These are phyloP conservation scores for Papiliotrema flavescens DNA, from an alignment of 1,284 basidiomycete species.

Conservation along the genomic window DNA sequence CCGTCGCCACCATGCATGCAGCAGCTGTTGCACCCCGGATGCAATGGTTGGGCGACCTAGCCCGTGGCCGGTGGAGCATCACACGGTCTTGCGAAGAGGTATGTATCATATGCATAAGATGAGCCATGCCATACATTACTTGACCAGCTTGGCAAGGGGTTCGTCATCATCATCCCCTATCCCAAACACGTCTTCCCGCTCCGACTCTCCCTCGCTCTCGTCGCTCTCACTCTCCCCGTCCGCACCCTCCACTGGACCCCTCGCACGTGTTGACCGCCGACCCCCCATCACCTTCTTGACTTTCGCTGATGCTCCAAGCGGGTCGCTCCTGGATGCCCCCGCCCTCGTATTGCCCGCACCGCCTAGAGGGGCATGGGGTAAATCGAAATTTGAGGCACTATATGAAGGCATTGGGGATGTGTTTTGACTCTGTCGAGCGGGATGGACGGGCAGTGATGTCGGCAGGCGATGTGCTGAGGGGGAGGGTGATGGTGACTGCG, in stretches of 20 bases:
- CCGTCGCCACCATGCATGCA: too few relatives aligned
- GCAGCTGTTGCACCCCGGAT: too few relatives aligned
- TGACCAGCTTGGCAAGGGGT: neutral
- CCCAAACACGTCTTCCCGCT: neutral
- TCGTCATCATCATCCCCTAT: slow-evolving; percentile 5
- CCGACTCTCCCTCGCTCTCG: neutral
- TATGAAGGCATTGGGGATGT: neutral
- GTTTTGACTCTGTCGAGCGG: neutral
- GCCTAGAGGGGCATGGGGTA: neutral
- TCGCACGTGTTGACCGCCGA: neutral
- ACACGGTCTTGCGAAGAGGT: too few relatives aligned
- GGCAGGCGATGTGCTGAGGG: too few relatives aligned
- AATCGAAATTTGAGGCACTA: neutral
- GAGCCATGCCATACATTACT: neutral
- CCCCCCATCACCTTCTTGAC: neutral
- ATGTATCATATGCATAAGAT: too few relatives aligned
- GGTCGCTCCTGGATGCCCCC: neutral
- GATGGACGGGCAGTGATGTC: neutral
- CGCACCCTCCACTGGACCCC: neutral
- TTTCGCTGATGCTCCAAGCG: neutral
- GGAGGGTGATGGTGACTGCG: neutral
- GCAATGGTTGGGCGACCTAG: too few relatives aligned
- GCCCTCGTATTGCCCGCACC: neutral
- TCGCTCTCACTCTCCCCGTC: neutral
- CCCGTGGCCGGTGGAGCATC: too few relatives aligned